Evolutionary conservation across 2,329 filamentous ascomycete species (phyloP), one percentile per base, ranked within the genome.

Genomic region (Fusarium domesticum): DNA sequence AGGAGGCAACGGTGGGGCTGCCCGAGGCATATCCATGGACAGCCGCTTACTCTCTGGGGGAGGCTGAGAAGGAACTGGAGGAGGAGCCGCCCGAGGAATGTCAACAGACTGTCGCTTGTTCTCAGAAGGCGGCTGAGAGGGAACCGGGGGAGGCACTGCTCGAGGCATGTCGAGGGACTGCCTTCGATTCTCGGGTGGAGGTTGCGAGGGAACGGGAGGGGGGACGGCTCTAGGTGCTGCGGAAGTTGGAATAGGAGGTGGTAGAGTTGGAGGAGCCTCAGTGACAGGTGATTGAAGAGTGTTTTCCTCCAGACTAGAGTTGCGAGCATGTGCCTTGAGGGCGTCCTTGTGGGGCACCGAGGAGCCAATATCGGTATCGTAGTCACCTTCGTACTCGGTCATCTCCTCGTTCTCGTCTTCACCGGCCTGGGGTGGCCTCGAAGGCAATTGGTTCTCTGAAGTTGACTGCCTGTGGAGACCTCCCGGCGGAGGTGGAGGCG

Each of bases 361-460:
- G n/a, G 91, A 89, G 2, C 87, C 91, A 62, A 97, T 97, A 64
- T 97, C 93, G 6, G 93, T 97, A 58, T 97, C 93, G 64, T 97
- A 97, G 62, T 97, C 93, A 6, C 92, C 93, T 63, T 98, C 93
- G 61, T 97, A 97, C 62, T 96, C 92, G 0, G 89, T 95, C 25
- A 89, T 78, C 60, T 95, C 90, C 47, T 87, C 89, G 18, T 82
- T 84, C 12, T 85, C 84, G 23, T 83, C 83, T 23, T 86, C 84
- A 18, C 70, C 77, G 48, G 71, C 72, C 45, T 70, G 66, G 8
- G 60, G 56, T 10, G 67, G 67, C 49, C 75, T 61, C 42, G 68
- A 56, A 18, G 76, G 56, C 2, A 64, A 57, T 37, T 71, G 71
- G 41, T 72, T 74, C 53, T 85, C 80, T 37, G 72, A 69, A 2